Evolutionary conservation across 768 basidiomycete genomes (phyloP), one percentile per base, ranked within the genome.

Genomic region (Strobilomyces dryophilus): DNA sequence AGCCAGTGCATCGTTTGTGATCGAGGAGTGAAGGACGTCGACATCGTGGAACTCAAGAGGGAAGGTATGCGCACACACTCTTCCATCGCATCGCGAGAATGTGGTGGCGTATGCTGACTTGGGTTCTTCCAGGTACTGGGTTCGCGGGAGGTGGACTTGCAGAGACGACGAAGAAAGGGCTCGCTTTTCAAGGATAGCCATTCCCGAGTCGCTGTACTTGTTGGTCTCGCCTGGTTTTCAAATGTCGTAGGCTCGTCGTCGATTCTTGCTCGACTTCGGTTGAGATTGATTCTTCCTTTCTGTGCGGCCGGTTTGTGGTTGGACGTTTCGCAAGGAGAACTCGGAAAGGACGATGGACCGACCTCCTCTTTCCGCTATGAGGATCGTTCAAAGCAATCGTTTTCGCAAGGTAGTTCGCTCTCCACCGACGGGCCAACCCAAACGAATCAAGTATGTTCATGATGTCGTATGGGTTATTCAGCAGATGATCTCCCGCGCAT

Each of bases 121-220:
- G 24, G 15, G 32, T 42, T 41, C n/a, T 36, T 45, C 27, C 51
- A 92, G 90, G 92, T 24, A 98, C 95, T 10, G 94, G 95, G 0
- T 98, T 90, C 64, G 93, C 95, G 8, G 89, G 90, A 49, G 94
- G 95, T n/a, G 95, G 95, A 7, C 70, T 92, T 59, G 92, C 93
- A n/a, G 92, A 95, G 71, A 87, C 89, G 0, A 84, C 81, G 35
- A 87, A 81, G 66, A 76, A 75, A 27, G 92, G 92, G 2, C 72
- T 92, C 12, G 87, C 92, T 0, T 95, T 98, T 74, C 92, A 95
- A 65, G 92, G 90, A 40, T 93, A 67, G 57, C 29, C 40, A 49
- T 54, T 44, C 37, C 15, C n/a, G 14, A 17, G 9, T 44, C 44
- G 39, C 37, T 46, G 24, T 44, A 37, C 51, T 52, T 54, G 47